phyloP scores from a whole-genome alignment of 1,284 basidiomycete species.

The Ustilago loliicola region DNA sequence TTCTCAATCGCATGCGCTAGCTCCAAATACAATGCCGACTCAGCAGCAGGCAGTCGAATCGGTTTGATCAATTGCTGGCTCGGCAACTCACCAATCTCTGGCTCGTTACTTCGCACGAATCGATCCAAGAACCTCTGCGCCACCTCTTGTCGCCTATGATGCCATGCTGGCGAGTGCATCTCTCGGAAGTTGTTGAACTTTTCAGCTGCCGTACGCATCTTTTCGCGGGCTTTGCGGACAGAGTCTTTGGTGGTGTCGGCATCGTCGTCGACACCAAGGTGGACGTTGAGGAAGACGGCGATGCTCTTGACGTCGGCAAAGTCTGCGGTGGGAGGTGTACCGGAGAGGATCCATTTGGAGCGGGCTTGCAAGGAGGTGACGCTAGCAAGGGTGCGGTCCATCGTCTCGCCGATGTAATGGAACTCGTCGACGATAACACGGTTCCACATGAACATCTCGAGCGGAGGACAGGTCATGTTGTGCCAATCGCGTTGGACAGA shows the following conservation, averaged over 20 bases:
- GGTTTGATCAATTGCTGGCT: slow-evolving; percentile 79
- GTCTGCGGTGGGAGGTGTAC: slow-evolving; percentile 91
- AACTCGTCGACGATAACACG: slow-evolving; percentile 94
- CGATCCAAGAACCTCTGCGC: slow-evolving; percentile 80
- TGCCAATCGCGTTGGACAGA: slow-evolving; percentile 81
- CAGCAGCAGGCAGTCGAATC: slow-evolving; percentile 87
- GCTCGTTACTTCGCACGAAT: slow-evolving; percentile 80
- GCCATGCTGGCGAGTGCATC: slow-evolving; percentile 91
- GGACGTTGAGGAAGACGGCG: slow-evolving; percentile 63
- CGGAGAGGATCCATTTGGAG: slow-evolving; percentile 93
- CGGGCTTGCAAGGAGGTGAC: slow-evolving; percentile 83
- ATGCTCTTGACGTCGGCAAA: slow-evolving; percentile 87
- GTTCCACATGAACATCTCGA: slow-evolving; percentile 83
- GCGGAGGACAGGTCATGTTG: slow-evolving; percentile 82
- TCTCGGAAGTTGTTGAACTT: slow-evolving; percentile 96
- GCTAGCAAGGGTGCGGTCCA: slow-evolving; percentile 81
- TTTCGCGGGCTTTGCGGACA: slow-evolving; percentile 78
- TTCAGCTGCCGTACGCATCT: slow-evolving; percentile 89
- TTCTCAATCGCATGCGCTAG: slow-evolving; percentile 93
- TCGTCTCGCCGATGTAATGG: slow-evolving; percentile 80
- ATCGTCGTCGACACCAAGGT: slow-evolving; percentile 77
- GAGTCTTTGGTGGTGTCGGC: slow-evolving; percentile 78
- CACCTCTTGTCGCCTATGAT: slow-evolving; percentile 83
- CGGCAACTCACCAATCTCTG: slow-evolving; percentile 95
- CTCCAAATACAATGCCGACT: slow-evolving; percentile 93